Percentiles rank a stretch among this genome's conserved stretches.
Evolutionary conservation across 139 green algal species (phyloP).

Genomic region (Edaphochlamys debaryana): DNA sequence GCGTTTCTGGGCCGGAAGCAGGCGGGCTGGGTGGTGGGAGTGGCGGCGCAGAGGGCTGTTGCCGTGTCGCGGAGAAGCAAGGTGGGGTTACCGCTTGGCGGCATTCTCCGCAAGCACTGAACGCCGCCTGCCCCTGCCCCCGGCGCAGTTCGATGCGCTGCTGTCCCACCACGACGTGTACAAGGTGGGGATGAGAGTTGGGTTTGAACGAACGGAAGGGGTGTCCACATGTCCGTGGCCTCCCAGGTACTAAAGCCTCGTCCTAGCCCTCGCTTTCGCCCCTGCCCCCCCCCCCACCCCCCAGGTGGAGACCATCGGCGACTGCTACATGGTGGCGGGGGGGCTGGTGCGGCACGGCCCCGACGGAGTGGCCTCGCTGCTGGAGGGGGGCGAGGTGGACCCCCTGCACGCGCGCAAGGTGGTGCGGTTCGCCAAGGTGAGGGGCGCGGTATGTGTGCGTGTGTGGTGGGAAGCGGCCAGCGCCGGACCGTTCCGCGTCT

Average conservation of each 20-base stretch:
- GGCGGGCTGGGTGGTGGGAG: no score
- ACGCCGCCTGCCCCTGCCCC: no score
- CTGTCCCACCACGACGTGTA: conserved; percentile 39
- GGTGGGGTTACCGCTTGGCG: no score
- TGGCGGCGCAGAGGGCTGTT: no score
- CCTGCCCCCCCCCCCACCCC: background rate
- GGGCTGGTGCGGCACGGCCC: conserved; percentile 20
- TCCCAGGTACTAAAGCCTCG: no score
- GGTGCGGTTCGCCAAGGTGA: conserved; percentile 29
- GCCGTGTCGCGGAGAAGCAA: no score
- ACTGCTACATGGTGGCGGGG: conserved; percentile 48
- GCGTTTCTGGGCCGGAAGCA: no score
- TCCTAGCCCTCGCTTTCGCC: no score
- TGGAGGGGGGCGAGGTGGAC: conserved; percentile 21
- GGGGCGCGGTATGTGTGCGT: background rate
- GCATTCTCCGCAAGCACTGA: no score
- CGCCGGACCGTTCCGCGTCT: no score
- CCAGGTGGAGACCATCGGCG: conserved; percentile 49
- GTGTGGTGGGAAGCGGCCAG: no score
- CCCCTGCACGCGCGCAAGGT: conserved; percentile 27
- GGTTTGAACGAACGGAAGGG: background rate
- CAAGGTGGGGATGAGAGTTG: conserved; percentile 3
- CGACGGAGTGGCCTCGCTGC: conserved; percentile 20
- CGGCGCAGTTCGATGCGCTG: conserved; percentile 28
- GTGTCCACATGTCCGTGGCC: no score